phyloP scores from a whole-genome alignment of 257 asterid genomes.

The Fraxinus anomala region DNA sequence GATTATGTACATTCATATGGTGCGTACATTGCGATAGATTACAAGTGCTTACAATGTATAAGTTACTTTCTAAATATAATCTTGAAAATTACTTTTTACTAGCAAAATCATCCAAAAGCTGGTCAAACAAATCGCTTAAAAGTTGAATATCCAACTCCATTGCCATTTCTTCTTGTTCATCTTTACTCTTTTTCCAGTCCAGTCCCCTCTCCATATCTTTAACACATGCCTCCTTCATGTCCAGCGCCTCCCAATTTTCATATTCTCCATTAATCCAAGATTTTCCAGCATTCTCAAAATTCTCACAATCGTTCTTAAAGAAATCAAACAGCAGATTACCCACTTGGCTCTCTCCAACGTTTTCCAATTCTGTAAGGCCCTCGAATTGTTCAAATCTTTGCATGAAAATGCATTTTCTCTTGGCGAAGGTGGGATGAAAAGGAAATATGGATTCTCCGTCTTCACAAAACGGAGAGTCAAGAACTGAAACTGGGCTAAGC shows the following conservation, averaged over 20 bases:
- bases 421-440: slow-evolving; percentile 33
- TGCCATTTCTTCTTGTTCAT: slow-evolving; percentile 52
- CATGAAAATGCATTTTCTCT: slow-evolving; percentile 38
- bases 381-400: slow-evolving; percentile 34
- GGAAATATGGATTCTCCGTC: slow-evolving; percentile 38
- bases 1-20: neutral
- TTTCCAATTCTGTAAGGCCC: slow-evolving; percentile 5
- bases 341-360: neutral
- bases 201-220: slow-evolving; percentile 62
- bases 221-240: slow-evolving; percentile 44
- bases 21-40: neutral
- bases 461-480: slow-evolving; percentile 62
- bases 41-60: neutral
- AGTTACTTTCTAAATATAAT: neutral
- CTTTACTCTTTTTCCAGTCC: slow-evolving; percentile 51
- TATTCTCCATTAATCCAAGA: slow-evolving; percentile 49
- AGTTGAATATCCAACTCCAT: slow-evolving; percentile 43
- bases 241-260: slow-evolving; percentile 53
- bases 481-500: slow-evolving; percentile 79
- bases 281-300: slow-evolving; percentile 34
- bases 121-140: slow-evolving; percentile 46
- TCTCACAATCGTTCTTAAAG: slow-evolving; percentile 39
- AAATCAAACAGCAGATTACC: slow-evolving; percentile 47
- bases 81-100: neutral
- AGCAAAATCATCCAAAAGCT: slow-evolving; percentile 42